Evolutionary conservation across 495 filamentous ascomycete genomes (phyloP), one percentile per base, ranked within the genome.

Genomic region (Hypoxylon cercidicola): DNA sequence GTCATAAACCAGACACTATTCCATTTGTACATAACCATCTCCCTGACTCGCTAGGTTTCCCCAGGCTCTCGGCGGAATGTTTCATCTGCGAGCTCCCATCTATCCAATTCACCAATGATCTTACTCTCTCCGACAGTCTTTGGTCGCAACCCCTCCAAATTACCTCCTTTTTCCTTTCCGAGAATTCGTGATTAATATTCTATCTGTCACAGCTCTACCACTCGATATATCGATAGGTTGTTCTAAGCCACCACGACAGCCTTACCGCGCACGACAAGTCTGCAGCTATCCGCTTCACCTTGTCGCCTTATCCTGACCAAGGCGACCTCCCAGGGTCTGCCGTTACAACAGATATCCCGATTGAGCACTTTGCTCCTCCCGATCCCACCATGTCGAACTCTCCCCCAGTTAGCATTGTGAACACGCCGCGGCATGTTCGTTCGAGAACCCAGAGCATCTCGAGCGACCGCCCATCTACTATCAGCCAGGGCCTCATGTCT

Each of bases 401-500:
- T 21, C 74, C 75, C 34, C 75, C 78, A 52, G 34, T 37, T 50
- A 69, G 68, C 65, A 48, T 77, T 49, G 68, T 64, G 64, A 78
- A 74, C 58, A 67, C 74, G 35, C 66, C 74, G 18, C 77, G 75
- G 50, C 72, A 65, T 58, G 74, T 76, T 57, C 68, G 76, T 30
- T 79, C 78, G 20, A 72, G 79, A 57, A 73, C 80, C 11, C 81
- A 80, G 56, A 86, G 84, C 68, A 82, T 83, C 20, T 85, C 84
- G 34, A 85, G 83, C 75, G 84, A 86, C 71, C 71, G 78, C 41
- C 79, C 82, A 1, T 85, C 84, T 10, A 76, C 78, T 28, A 69
- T 79, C 57, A 75, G 78, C 66, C 70, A 78, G 39, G 78, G 71
- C 60, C 76, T 89, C 64, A 79, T 87, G 79, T 80, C 89, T 73